Base-by-base conservation (phyloP, 106 monocot species). In the Dendrobium chrysotoxum region DNA sequence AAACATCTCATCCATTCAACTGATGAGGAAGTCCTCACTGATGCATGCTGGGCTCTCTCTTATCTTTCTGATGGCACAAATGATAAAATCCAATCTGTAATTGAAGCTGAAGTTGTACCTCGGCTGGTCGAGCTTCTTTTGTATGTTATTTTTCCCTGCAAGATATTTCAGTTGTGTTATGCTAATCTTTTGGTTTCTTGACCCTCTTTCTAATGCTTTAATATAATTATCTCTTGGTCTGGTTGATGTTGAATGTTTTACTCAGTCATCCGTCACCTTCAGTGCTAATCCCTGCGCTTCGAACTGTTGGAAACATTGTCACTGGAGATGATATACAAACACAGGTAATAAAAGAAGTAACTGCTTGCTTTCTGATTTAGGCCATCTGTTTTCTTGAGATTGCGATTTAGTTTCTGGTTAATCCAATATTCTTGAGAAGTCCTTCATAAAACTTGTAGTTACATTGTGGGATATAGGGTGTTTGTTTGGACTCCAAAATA, bases 31-130 rank as follows among this genome's bases (percentile, higher is more conserved):
- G 87, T 87, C 31, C 87, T 87, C 35, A 84, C 84, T 47, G 87
- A 87, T 84, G 87, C 84, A 25, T 87, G 86, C 72, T 87, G 87
- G 87, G 84, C 87, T 50, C 81, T 87, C 35, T 87, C 87, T 35
- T 87, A 87, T 75, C 77, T 87, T 50, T 87, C 87, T 79, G 87
- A 87, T 81, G 87, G 87, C 4, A 87, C 87, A 28, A 87, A 87
- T 84, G 87, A 87, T 57, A 87, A 87, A 79, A 84, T 87, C 54
- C 87, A 87, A 84, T 81, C 87, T 81, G 87, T 87, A 18, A 87
- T 87, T 75, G 87, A 87, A 76, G 78, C 87, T 35, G 81, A 81
- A 75, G 87, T 87, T 78, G 78, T 84, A 28, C 81, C 81, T 53
- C 84, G 87, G 20, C 87, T 87, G 53, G 87, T 87, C 35, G 87